phyloP scores from a whole-genome alignment of 345 rosid genomes.

The Boechera retrofracta region DNA sequence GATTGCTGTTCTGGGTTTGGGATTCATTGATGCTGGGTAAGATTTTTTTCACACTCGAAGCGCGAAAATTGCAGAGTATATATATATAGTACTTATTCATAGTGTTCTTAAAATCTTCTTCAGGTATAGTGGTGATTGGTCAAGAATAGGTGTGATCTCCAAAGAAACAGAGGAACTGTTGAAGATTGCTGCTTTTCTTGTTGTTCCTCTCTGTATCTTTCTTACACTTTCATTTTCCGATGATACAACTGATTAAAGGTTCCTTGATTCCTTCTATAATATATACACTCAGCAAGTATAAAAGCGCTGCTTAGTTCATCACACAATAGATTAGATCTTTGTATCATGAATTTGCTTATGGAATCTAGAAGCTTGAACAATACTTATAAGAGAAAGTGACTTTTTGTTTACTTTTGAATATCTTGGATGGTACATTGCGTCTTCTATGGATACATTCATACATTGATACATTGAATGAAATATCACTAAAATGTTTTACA shows the following conservation, averaged over 20 bases:
- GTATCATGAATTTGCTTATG: neutral
- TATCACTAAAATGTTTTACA: constrained; percentile 27
- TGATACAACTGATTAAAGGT: constrained; percentile 41
- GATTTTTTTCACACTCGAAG: neutral
- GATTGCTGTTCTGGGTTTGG: constrained; percentile 59
- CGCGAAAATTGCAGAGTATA: neutral
- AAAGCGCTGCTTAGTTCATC: neutral
- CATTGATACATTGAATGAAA: constrained; percentile 34
- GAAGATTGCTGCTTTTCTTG: constrained; percentile 67
- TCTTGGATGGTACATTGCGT: constrained; percentile 20
- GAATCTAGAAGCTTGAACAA: neutral
- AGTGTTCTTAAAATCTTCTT: neutral
- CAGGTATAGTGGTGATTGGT: constrained; percentile 96
- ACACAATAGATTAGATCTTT: neutral
- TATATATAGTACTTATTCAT: neutral
- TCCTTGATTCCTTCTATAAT: neutral
- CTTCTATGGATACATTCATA: constrained; percentile 5
- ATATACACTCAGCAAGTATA: neutral
- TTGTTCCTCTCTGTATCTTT: constrained; percentile 71
- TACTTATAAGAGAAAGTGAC: constrained; percentile 17
- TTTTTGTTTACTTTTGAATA: constrained; percentile 7
- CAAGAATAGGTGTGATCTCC: constrained; percentile 85
- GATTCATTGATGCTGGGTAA: constrained; percentile 89
- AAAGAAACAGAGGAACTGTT: constrained; percentile 68
- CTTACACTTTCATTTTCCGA: constrained; percentile 52